phyloP scores from a whole-genome alignment of 73 alveolate species.

The Durusdinium trenchii region DNA sequence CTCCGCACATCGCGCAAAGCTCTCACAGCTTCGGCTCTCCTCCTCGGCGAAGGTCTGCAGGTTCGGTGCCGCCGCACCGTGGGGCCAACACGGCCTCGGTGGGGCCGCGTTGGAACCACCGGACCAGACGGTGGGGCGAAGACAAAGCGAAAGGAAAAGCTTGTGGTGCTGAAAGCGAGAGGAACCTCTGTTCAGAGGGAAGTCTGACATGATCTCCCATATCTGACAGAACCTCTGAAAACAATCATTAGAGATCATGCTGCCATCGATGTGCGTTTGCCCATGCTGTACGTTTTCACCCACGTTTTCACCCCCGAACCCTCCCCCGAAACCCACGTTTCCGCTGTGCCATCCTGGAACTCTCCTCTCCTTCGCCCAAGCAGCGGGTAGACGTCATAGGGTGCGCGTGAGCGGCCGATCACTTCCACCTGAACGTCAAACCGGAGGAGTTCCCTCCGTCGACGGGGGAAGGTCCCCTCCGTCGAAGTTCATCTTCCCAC shows the following conservation, averaged over 20 bases:
- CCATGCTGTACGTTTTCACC: not conserved
- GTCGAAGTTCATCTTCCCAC: conserved; percentile 3
- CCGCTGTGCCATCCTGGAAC: not conserved
- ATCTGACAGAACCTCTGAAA: too few relatives aligned
- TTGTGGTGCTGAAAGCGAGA: too few relatives aligned
- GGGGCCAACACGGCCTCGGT: conserved; percentile 90
- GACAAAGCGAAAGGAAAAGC: too few relatives aligned
- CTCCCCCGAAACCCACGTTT: not conserved
- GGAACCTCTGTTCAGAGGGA: too few relatives aligned
- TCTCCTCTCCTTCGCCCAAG: conserved; percentile 26
- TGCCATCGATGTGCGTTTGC: too few relatives aligned
- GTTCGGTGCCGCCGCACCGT: conserved; percentile 74
- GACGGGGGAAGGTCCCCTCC: conserved; percentile 17
- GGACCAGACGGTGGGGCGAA: too few relatives aligned
- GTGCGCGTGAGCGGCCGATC: conserved; percentile 84
- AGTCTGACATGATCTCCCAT: too few relatives aligned
- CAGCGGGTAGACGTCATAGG: conserved; percentile 63
- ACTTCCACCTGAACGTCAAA: conserved; percentile 59
- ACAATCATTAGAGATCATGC: too few relatives aligned
- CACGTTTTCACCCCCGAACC: not conserved
- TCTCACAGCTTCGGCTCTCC: not conserved
- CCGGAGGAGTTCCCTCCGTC: conserved; percentile 15
- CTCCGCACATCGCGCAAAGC: not conserved
- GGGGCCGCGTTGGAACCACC: too few relatives aligned
- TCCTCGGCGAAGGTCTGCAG: conserved; percentile 89